A percentile compares a stretch with the other conserved stretches of the same genome.
phyloP scores from a whole-genome alignment of 2,329 filamentous ascomycete species.

The Aschersonia sp. region DNA sequence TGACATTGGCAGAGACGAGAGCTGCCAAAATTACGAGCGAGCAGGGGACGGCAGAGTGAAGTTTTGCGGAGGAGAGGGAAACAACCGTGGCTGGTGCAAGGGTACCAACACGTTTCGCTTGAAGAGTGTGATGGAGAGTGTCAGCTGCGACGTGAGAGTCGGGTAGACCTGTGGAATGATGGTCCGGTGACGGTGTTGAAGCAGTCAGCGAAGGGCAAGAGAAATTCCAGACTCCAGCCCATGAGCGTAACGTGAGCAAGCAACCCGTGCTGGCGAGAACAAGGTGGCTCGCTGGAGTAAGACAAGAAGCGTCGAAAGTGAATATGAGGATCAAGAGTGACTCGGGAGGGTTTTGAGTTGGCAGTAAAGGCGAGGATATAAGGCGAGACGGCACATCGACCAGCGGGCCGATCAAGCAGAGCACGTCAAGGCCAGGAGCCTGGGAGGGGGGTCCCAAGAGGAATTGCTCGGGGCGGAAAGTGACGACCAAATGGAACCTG shows the following conservation, averaged over 20 bases:
- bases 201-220: no score
- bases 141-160: no score
- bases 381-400: neutral
- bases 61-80: neutral
- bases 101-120: no score
- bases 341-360: neutral
- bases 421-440: conserved; percentile 1
- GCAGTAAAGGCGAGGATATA: neutral
- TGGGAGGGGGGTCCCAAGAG: neutral
- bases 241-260: no score
- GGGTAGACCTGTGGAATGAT: no score
- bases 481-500: conserved; percentile 1
- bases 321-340: neutral
- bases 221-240: no score
- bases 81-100: neutral
- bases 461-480: neutral
- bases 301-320: no score
- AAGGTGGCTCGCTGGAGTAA: no score
- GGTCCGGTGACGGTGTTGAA: no score
- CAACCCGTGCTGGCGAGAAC: no score
- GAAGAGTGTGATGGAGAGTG: no score
- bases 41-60: neutral
- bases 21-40: neutral
- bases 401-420: conserved; percentile 2
- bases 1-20: conserved; percentile 16